A percentile compares a stretch with the other conserved stretches of the same genome.
These are phyloP conservation scores for Actinomortierella ambigua DNA, from an alignment of 371 early-diverging fungal genomes.

Conservation along the genomic window DNA sequence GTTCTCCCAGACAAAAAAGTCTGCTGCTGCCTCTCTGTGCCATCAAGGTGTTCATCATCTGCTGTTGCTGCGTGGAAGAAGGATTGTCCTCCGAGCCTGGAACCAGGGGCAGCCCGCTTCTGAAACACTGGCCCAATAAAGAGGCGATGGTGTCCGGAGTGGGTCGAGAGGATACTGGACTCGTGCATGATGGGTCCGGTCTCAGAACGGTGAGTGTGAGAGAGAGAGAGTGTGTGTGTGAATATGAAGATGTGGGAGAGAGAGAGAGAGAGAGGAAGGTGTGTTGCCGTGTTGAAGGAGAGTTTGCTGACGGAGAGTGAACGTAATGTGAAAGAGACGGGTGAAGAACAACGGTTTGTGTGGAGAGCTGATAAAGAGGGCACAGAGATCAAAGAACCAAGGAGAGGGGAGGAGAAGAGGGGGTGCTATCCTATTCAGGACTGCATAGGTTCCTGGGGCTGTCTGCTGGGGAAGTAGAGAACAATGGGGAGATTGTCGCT, in stretches of 20 bases:
- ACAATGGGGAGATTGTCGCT: not conserved
- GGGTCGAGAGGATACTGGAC: slow-evolving; percentile 27
- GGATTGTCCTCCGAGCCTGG: not conserved
- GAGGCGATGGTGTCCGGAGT: slow-evolving; percentile 42
- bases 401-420: not conserved
- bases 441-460: too few species aligned
- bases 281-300: too few species aligned
- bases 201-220: too few species aligned
- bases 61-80: not conserved
- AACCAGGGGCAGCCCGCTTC: not conserved
- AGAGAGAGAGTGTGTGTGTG: too few species aligned
- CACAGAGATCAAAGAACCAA: not conserved
- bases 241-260: too few species aligned
- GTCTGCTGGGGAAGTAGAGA: slow-evolving; percentile 1
- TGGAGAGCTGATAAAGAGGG: too few species aligned
- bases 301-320: too few species aligned
- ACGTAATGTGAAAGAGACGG: too few species aligned
- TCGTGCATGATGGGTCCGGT: too few species aligned
- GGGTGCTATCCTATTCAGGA: not conserved
- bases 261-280: too few species aligned
- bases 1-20: too few species aligned
- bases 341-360: too few species aligned
- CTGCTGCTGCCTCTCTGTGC: not conserved
- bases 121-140: slow-evolving; percentile 40
- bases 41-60: not conserved